Evolutionary conservation across 306 rosid genomes (phyloP), one percentile per base, ranked within the genome.

Genomic region (Trifolium repens): DNA sequence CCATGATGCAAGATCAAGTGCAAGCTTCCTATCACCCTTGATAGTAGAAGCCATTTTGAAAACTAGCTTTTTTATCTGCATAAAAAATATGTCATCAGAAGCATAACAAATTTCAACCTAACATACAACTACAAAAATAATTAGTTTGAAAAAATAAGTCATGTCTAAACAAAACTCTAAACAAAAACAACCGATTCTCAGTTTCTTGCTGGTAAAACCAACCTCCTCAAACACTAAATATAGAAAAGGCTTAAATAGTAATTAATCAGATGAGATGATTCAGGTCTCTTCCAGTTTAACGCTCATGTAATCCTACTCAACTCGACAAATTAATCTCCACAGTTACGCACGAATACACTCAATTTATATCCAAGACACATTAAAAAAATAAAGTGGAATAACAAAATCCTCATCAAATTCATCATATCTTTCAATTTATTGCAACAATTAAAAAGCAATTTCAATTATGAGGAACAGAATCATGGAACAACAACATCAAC

Each of bases 1-100:
- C 96, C 96, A 91, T 5, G 96, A 83, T 2, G 93, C 93, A 15
- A 83, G 83, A 78, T 91, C 96, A 71, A 87, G 22, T 49, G 85
- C 9, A 10, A 82, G 78, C 83, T 91, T 89, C 82, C 83, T 77
- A 70, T 87, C 89, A 59, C 79, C 85, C 72, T 85, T 87, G 69
- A 72, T 81, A n/a, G 83, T 52, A 15, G 92, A 77, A 83, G 86
- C 53, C 94, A 89, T 91, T 16, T 70, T 73, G 69, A 77, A 32
- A 61, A 50, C 67, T 15, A 35, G 8, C 40, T 9, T 40, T 39
- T 50, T 71, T 52, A 3, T n/a, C 42, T 73, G 61, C 70, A 78
- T n/a, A 40, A 0, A 77, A 63, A 81, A 55, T 1, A 49, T 59
- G 62, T 67, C 19, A 76, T 72, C 71, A 74, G 71, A 53, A 73